Base-by-base conservation (phyloP, 495 filamentous ascomycete species). In the Neohortaea acidophila region DNA sequence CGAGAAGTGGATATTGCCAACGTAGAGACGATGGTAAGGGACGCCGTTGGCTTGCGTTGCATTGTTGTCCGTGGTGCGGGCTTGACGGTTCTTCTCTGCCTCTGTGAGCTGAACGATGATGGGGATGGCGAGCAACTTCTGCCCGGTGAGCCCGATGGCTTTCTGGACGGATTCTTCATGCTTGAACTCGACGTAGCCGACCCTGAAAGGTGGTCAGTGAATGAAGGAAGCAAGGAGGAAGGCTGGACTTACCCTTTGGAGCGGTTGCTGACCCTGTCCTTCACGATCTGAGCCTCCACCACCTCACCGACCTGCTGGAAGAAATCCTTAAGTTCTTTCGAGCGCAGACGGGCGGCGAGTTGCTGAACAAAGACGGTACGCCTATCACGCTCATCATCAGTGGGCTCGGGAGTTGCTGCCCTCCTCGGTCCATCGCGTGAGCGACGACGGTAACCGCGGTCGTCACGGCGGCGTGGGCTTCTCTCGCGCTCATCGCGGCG, bases 1-100 rank as follows among this genome's bases (percentile, higher is more conserved):
- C 60, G 82, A 92, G 72, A 99, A 99, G 69, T 99, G 91, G 51
- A 99, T 93, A 56, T 99, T 99, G 59, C 91, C 91, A 50, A 99
- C 89, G 62, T 94, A 99, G 36, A 99, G 80, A 56, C 91, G 78
- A 65, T 99, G 91, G 65, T 96, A 99, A 21, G 91, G 91, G 22
- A 93, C 77, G 38, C 81, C 78, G 52, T 77, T 78, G 10, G 72
- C 66, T 39, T 65, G 65, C 47, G 68, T 74, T 31, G 76, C 69
- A 43, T 64, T 66, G 47, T 68, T 65, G 45, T 91, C 84, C 36
- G 80, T 72, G 50, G 72, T 87, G 47, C 85, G 84, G 38, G 83
- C 83, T 69, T 94, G 89, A 35, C 91, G 86, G 55, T 99, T 99
- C 66, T 99, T 99, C 60, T 99, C 91, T 45, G 89, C 91, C 66